A percentile compares a stretch with the other conserved stretches of the same genome.
Conservation (phyloP, 495 filamentous ascomycete species). For the Trichocladium antarcticum region DNA sequence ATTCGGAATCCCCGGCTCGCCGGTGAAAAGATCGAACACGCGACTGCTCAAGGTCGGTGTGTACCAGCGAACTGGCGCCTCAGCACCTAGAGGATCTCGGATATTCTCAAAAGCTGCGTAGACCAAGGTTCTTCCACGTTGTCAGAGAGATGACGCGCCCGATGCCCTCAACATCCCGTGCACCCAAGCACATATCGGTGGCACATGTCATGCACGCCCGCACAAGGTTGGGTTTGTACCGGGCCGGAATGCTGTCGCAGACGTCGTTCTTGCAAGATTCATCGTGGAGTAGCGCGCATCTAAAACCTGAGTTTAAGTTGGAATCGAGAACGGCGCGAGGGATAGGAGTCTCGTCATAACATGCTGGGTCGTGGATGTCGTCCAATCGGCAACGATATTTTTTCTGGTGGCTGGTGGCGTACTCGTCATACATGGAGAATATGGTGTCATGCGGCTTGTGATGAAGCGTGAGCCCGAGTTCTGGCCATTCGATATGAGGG, state of each 20-base stretch:
- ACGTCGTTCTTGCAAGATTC: not conserved
- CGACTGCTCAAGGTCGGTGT: too few species aligned
- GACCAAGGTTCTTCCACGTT: not conserved
- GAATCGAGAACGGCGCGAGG: not conserved
- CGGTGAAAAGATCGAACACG: too few species aligned
- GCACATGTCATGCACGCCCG: not conserved
- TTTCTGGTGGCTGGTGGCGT: not conserved
- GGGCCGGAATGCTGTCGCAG: not conserved
- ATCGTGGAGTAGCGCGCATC: not conserved
- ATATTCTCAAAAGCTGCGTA: too few species aligned
- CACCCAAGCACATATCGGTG: not conserved
- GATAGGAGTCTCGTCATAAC: not conserved
- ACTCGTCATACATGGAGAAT: not conserved
- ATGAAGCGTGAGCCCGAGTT: not conserved
- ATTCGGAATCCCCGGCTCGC: too few species aligned
- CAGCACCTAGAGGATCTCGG: too few species aligned
- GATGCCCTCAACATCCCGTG: not conserved
- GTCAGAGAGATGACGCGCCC: not conserved
- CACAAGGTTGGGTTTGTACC: not conserved
- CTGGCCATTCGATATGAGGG: not conserved
- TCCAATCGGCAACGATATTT: too few species aligned
- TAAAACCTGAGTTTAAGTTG: too few species aligned
- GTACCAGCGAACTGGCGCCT: too few species aligned
- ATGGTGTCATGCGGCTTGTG: not conserved
- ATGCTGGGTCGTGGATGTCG: not conserved